Percentiles rank a stretch among this genome's conserved stretches.
Evolutionary conservation across 2,329 filamentous ascomycete genomes (phyloP).

Genomic region (Diaporthe longicolla): DNA sequence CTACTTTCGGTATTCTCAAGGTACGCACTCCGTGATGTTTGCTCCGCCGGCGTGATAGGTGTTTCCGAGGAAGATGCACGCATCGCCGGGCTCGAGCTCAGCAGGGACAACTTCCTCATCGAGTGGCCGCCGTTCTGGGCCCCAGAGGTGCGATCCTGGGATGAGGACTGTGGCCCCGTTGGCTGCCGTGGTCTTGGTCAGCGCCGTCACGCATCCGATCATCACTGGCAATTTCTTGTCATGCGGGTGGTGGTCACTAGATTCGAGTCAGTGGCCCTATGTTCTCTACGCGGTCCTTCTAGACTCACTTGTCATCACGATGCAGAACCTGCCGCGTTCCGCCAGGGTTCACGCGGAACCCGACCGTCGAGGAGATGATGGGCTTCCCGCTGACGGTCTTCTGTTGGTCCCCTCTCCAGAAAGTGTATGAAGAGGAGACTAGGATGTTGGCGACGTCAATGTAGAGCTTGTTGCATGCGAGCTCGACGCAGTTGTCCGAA

Average conservation of each 20-base stretch:
- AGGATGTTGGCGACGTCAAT: constrained; percentile 14
- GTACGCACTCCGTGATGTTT: constrained; percentile 6
- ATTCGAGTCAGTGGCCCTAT: neutral
- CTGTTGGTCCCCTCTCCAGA: constrained; percentile 14
- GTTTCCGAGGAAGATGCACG: constrained; percentile 9
- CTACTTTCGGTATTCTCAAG: neutral
- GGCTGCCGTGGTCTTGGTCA: constrained; percentile 20
- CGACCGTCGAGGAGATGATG: constrained; percentile 18
- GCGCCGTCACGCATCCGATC: constrained; percentile 5
- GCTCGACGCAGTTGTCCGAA: constrained; percentile 17
- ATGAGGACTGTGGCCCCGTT: constrained; percentile 3
- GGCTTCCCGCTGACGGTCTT: constrained; percentile 26
- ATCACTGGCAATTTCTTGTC: constrained; percentile 15
- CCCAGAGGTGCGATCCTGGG: constrained; percentile 14
- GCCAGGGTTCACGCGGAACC: constrained; percentile 2
- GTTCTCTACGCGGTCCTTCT: too few species aligned
- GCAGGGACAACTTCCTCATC: neutral
- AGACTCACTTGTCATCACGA: constrained; percentile 25
- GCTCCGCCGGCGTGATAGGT: neutral
- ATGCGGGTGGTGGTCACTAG: constrained; percentile 3
- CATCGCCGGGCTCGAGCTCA: constrained; percentile 23
- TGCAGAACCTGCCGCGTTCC: constrained; percentile 3
- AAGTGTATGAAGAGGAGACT: neutral
- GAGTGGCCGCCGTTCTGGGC: neutral
- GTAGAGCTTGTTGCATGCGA: constrained; percentile 20